Evolutionary conservation across 2,329 filamentous ascomycete genomes (phyloP).

Genomic region (Fusarium nelsonii): DNA sequence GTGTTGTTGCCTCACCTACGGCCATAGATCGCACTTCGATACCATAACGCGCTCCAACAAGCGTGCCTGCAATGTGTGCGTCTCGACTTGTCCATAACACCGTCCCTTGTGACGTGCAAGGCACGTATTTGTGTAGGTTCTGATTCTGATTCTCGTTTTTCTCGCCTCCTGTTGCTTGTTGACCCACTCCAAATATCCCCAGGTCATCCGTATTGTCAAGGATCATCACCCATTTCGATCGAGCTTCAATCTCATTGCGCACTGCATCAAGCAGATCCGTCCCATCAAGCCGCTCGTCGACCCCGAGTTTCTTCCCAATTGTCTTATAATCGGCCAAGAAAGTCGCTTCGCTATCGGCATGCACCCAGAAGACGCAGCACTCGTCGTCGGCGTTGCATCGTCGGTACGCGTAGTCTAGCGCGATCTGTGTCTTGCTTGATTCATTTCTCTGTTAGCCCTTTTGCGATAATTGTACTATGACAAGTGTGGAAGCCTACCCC

Average conservation of each 20-base stretch:
- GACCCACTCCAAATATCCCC: constrained; percentile 3
- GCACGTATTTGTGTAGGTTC: not conserved
- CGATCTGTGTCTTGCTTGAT: constrained; percentile 55
- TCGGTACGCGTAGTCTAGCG: constrained; percentile 52
- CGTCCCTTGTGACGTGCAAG: not conserved
- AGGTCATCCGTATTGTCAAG: constrained; percentile 26
- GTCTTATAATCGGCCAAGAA: constrained; percentile 50
- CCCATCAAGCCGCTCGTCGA: constrained; percentile 35
- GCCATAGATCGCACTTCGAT: constrained; percentile 4
- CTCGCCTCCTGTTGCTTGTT: not conserved
- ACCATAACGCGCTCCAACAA: not conserved
- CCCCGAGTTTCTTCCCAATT: constrained; percentile 37
- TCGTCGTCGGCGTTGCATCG: constrained; percentile 28
- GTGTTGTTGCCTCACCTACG: not conserved
- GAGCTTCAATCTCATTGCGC: constrained; percentile 5
- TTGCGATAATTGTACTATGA: not conserved
- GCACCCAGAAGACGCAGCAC: constrained; percentile 55
- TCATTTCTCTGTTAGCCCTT: not conserved
- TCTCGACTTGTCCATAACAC: constrained; percentile 8
- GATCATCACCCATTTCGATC: constrained; percentile 10
- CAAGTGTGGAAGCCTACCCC: not conserved
- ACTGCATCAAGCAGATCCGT: constrained; percentile 34
- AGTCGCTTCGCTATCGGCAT: constrained; percentile 51
- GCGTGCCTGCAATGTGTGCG: not conserved
- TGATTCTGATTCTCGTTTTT: not conserved